Percentiles rank a stretch among this genome's conserved stretches.
Evolutionary conservation across 306 rosid genomes (phyloP).

Genomic region (Ochetophila trinervis): DNA sequence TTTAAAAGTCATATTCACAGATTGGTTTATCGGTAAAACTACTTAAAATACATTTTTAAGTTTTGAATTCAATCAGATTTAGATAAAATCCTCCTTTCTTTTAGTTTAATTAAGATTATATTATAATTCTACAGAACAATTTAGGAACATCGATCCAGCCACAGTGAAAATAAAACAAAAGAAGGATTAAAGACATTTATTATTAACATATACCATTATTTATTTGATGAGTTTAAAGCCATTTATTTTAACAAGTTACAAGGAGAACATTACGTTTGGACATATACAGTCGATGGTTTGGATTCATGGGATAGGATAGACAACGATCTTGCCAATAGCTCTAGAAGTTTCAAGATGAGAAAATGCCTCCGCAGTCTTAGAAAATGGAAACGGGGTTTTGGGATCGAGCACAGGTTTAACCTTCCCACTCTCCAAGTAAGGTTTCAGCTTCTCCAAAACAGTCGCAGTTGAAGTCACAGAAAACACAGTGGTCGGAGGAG

Average conservation of each 20-base stretch:
- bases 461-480: slow-evolving; percentile 43
- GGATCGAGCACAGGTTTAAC: slow-evolving; percentile 68
- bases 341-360: slow-evolving; percentile 45
- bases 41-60: too few species aligned
- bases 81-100: too few species aligned
- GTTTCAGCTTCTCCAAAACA: slow-evolving; percentile 49
- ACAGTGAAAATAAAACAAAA: too few species aligned
- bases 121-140: too few species aligned
- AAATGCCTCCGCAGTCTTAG: slow-evolving; percentile 54
- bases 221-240: background rate
- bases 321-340: slow-evolving; percentile 59
- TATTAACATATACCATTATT: too few species aligned
- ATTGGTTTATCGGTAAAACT: too few species aligned
- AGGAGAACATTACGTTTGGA: background rate
- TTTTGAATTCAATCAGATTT: too few species aligned
- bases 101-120: too few species aligned
- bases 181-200: too few species aligned
- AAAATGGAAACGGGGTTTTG: slow-evolving; percentile 58
- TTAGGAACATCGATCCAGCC: too few species aligned
- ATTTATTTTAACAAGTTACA: background rate
- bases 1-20: too few species aligned
- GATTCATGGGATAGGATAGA: slow-evolving; percentile 55
- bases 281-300: background rate
- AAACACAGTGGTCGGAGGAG: slow-evolving; percentile 33
- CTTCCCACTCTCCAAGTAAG: slow-evolving; percentile 65